Evolutionary conservation across 2,329 filamentous ascomycete genomes (phyloP), one percentile per base, ranked within the genome.

Genomic region (Penicillium sp.): DNA sequence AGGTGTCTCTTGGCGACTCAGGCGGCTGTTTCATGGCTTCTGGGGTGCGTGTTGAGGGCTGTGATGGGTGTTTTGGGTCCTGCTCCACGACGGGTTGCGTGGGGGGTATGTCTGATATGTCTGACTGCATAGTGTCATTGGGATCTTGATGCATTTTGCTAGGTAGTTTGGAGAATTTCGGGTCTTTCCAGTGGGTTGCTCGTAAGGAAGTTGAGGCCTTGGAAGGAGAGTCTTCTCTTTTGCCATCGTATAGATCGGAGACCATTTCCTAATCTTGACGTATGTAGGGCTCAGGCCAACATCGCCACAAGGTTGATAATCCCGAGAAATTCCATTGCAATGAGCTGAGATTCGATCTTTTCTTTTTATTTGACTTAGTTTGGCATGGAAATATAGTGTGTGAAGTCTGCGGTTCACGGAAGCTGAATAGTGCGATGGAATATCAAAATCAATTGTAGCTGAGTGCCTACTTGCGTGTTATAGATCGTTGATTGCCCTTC

Each of bases 191-290:
- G 28, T 22, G 17, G 10, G 9, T 31, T 32, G 6, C 29, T 32
- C 34, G 13, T 22, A n/a, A 32, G 8, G 19, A 39, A 21, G 4
- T 22, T 38, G 21, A 31, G 24, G 28, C 12, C 15, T n/a, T 22
- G 29, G 28, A 42, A 22, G 40, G 22, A 22, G 15, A 6, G 28
- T 24, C 2, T 26, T 41, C 17, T 31, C 15, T 32, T 40, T 53
- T 49, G 52, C 52, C 42, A 39, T 43, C 17, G 32, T 40, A 52
- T 52, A 54, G 41, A 49, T 54, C 42, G 38, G 39, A 40, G 24
- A 43, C 22, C 21, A 52, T 45, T 50, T 51, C 45, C 45, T 57
- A 55, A 60, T 52, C 38, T 55, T 61, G 59, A 61, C 59, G 59
- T 61, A 57, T 48, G 43, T 41, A 19, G 35, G 39, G 39, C 47